Conservation (phyloP, 148 eudicot genomes). For the Bassia scoparia region DNA sequence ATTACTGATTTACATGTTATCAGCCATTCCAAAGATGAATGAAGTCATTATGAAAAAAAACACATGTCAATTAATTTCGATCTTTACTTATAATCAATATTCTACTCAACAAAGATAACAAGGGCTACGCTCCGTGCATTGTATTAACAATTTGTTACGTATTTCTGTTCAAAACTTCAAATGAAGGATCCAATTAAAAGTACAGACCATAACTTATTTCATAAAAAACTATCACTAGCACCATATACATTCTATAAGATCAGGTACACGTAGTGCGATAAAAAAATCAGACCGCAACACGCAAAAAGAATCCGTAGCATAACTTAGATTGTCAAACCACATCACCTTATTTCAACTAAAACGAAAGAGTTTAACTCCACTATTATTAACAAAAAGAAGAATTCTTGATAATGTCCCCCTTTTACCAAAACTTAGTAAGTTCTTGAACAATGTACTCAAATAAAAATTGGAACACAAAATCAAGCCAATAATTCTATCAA, state of each 20-base stretch:
- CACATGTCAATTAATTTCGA: background rate
- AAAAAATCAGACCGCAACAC: background rate
- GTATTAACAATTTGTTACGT: no score
- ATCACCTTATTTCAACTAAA: no score
- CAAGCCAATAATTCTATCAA: no score
- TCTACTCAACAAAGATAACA: background rate
- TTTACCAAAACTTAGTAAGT: background rate
- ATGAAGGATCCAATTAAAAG: background rate
- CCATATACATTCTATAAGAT: background rate
- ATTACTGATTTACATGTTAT: background rate
- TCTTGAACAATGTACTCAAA: background rate
- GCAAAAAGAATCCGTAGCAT: background rate
- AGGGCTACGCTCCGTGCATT: no score
- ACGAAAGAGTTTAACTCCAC: no score
- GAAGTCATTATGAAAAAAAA: background rate
- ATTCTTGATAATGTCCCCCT: background rate
- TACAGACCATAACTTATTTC: background rate
- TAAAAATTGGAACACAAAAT: no score
- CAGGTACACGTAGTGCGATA: background rate
- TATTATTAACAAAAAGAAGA: no score
- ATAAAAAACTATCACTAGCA: background rate
- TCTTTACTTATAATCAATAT: background rate
- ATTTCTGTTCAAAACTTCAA: no score
- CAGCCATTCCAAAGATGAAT: background rate
- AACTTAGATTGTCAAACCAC: background rate